Evolutionary conservation across 2,329 filamentous ascomycete genomes (phyloP).

Genomic region (Cercospora sojina): DNA sequence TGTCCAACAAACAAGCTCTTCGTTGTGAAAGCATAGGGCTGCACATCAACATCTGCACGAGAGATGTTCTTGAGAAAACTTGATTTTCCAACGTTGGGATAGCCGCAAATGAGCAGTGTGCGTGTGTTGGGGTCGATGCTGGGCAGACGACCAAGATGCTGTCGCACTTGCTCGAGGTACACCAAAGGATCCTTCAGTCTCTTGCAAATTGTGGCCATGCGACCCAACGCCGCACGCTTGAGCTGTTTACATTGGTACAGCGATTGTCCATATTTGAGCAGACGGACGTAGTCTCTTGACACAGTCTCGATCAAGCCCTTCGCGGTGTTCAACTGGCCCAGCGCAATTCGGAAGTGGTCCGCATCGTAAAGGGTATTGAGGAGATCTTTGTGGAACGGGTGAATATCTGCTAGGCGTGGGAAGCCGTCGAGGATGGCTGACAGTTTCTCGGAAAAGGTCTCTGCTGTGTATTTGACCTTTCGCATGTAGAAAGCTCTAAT

Average conservation of each 20-base stretch:
- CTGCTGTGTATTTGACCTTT: slow-evolving; percentile 97
- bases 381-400: slow-evolving; percentile 87
- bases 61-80: slow-evolving; percentile 92
- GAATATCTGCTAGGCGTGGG: slow-evolving; percentile 87
- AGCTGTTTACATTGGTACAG: slow-evolving; percentile 99
- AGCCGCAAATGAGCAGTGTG: slow-evolving; percentile 93
- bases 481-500: slow-evolving; percentile 94
- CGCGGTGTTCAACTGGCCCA: slow-evolving; percentile 92
- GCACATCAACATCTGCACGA: slow-evolving; percentile 91
- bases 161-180: slow-evolving; percentile 93
- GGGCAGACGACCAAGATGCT: slow-evolving; percentile 94
- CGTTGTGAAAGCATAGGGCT: slow-evolving; percentile 98
- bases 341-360: slow-evolving; percentile 94
- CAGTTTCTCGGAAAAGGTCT: slow-evolving; percentile 95
- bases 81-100: slow-evolving; percentile 96
- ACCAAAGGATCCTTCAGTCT: slow-evolving; percentile 90
- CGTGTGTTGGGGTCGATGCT: slow-evolving; percentile 98
- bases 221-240: slow-evolving; percentile 91
- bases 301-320: slow-evolving; percentile 97
- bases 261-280: slow-evolving; percentile 94
- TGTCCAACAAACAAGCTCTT: slow-evolving; percentile 97
- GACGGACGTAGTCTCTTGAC: slow-evolving; percentile 89
- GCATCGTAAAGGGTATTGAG: slow-evolving; percentile 98
- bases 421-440: slow-evolving; percentile 88
- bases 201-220: slow-evolving; percentile 97